Evolutionary conservation across 208 protist genomes (phyloP), one percentile per base, ranked within the genome.

Genomic region (Trypanosoma boissoni): DNA sequence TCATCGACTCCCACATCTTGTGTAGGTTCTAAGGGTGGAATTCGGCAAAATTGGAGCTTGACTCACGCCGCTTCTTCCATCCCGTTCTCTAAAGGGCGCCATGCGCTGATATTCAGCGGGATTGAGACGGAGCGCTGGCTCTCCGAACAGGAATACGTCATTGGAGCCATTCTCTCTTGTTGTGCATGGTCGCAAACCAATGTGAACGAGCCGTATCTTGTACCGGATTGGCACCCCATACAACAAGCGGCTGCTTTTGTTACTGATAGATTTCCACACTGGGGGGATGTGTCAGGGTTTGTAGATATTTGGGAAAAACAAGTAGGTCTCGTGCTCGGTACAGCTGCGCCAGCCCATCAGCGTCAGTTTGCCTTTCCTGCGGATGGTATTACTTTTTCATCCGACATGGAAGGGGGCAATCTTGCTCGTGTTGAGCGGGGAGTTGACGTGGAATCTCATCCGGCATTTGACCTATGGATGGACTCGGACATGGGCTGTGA

Each of bases 71-170:
- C n/a, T n/a, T n/a, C n/a, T n/a, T n/a, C n/a, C n/a, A n/a, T n/a
- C n/a, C n/a, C n/a, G n/a, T n/a, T n/a, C n/a, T n/a, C n/a, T n/a
- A n/a, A n/a, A n/a, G n/a, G n/a, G n/a, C n/a, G n/a, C n/a, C n/a
- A n/a, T n/a, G n/a, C n/a, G n/a, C n/a, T n/a, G n/a, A n/a, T n/a
- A n/a, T n/a, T n/a, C n/a, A n/a, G n/a, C n/a, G n/a, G n/a, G n/a
- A n/a, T n/a, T n/a, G 88, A 92, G 65, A 64, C 78, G 28, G 59
- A 86, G 58, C 70, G 82, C 18, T 95, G 88, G 86, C 41, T 92
- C 2, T 73, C 70, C 18, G 84, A 81, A 57, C 79, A 92, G 71
- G 85, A 95, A 69, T 92, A 90, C 52, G 82, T 95, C 14, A 86
- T 95, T 55, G 86, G 76, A 20, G 64, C 79, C 0, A 69, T 92